A percentile compares a stretch with the other conserved stretches of the same genome.
These are phyloP conservation scores for Pelargonium citronellum DNA, from an alignment of 441 rosid species.

Conservation along the genomic window DNA sequence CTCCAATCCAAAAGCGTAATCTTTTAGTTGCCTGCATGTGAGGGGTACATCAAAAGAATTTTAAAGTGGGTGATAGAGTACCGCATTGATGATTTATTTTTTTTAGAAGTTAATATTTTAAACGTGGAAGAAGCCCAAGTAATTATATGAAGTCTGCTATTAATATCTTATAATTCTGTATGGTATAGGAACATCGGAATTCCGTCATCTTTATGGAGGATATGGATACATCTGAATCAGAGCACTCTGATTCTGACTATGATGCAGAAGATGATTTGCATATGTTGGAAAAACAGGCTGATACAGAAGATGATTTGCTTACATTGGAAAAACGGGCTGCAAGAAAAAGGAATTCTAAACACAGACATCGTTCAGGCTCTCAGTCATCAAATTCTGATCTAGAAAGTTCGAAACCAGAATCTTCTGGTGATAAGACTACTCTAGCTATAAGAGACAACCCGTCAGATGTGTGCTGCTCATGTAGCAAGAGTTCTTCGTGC, in stretches of 20 bases:
- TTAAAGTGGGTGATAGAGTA: no score
- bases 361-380: slow-evolving; percentile 30
- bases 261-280: slow-evolving; percentile 48
- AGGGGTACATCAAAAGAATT: no score
- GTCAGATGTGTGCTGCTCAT: slow-evolving; percentile 52
- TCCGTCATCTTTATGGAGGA: slow-evolving; percentile 55
- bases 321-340: slow-evolving; percentile 25
- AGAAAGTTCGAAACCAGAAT: slow-evolving; percentile 24
- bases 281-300: slow-evolving; percentile 26
- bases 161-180: slow-evolving; percentile 3
- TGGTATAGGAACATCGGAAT: slow-evolving; percentile 40
- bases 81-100: no score
- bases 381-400: slow-evolving; percentile 26
- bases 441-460: slow-evolving; percentile 17
- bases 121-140: no score
- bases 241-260: slow-evolving; percentile 38
- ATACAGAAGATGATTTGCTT: slow-evolving; percentile 58
- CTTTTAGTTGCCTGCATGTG: no score
- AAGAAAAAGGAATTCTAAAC: slow-evolving; percentile 40
- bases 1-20: no score
- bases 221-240: slow-evolving; percentile 90
- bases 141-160: no score
- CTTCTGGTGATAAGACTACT: slow-evolving; percentile 29
- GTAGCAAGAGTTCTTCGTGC: slow-evolving; percentile 59
- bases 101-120: no score